These are phyloP conservation scores for Xanthoparmelia taractica DNA, from an alignment of 495 filamentous ascomycete species.

Conservation along the genomic window DNA sequence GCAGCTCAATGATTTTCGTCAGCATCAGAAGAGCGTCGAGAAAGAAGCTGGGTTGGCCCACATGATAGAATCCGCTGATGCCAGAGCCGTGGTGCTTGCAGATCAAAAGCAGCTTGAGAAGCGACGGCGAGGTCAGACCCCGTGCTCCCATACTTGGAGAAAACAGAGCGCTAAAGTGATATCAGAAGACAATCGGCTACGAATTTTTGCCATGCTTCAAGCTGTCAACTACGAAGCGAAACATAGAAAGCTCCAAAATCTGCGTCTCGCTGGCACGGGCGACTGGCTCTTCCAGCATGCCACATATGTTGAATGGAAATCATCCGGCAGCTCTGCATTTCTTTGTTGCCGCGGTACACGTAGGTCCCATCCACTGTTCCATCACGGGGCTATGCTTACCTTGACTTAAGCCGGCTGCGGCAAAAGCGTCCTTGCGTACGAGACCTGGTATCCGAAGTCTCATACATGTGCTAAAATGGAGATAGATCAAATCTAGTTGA, in stretches of 20 bases:
- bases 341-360: conserved; percentile 1
- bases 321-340: neutral
- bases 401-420: neutral
- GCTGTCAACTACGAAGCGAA: conserved; percentile 10
- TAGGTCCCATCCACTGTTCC: neutral
- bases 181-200: neutral
- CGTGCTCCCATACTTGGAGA: neutral
- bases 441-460: too few relatives aligned
- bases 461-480: neutral
- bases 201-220: conserved; percentile 7
- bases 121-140: neutral
- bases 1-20: conserved; percentile 4
- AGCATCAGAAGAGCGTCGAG: conserved; percentile 14
- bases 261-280: conserved; percentile 11
- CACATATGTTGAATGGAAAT: neutral
- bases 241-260: conserved; percentile 14
- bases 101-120: conserved; percentile 10
- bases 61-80: conserved; percentile 12
- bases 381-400: neutral
- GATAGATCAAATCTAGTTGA: neutral
- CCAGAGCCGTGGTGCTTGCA: conserved; percentile 1
- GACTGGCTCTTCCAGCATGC: conserved; percentile 8
- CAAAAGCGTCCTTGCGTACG: neutral
- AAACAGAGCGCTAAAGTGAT: neutral
- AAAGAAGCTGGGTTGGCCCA: conserved; percentile 17